Conservation (phyloP, 176 grass and related monocot genomes). For the Tillandsia fasciculata region DNA sequence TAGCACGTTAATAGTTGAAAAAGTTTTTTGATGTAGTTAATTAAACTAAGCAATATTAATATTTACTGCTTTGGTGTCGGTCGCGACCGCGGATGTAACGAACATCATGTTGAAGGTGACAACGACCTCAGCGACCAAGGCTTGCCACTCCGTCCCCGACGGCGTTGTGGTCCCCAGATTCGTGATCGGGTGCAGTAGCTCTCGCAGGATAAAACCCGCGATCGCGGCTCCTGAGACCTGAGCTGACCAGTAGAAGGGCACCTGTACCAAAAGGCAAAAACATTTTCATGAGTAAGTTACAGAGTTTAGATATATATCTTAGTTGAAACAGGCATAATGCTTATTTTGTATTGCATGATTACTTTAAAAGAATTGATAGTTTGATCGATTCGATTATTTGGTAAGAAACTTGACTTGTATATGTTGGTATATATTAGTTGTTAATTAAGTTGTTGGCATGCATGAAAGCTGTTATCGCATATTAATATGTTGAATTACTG, state of each 20-base stretch:
- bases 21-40: no score
- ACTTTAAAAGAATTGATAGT: no score
- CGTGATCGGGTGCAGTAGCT: constrained; percentile 57
- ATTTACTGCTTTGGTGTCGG: constrained; percentile 76
- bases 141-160: constrained; percentile 43
- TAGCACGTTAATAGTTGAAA: no score
- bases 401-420: no score
- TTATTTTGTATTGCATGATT: no score
- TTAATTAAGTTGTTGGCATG: no score
- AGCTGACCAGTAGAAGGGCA: constrained; percentile 91
- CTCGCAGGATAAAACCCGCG: constrained; percentile 72
- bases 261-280: constrained; percentile 31
- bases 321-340: no score
- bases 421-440: no score
- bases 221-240: constrained; percentile 72
- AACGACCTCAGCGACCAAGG: constrained; percentile 63
- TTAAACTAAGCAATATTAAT: not conserved
- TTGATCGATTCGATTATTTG: no score
- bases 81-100: constrained; percentile 85
- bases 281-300: not conserved
- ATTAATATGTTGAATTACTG: no score
- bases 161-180: constrained; percentile 59
- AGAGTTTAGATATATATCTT: no score
- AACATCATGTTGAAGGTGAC: constrained; percentile 99
- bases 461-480: no score